Evolutionary conservation across 1,284 basidiomycete genomes (phyloP), one percentile per base, ranked within the genome.

Genomic region (Melampsora larici-populina): DNA sequence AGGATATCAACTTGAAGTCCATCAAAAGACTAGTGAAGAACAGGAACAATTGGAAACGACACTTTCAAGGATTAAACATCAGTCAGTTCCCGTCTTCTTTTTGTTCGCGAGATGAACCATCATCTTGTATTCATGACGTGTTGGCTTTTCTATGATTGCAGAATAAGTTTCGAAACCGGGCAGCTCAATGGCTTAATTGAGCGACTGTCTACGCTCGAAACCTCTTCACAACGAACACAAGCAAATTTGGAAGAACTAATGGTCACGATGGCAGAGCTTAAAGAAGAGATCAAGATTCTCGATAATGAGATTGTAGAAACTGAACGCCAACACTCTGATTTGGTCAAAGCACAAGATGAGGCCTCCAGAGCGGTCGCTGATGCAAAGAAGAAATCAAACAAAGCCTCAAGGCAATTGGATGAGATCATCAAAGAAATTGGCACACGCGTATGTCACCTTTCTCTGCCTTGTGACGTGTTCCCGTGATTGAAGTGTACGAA

Each of bases 361-460:
- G 90, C 88, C 84, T 89, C 86, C 1, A 89, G 89, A 81, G 85
- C 83, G 1, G 88, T 96, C 1, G 94, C 97, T 36, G 88, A 89
- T 46, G 89, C 89, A 33, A 93, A 94, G 85, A 89, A 89, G 82
- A 88, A 87, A 0, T 88, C 90, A 6, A 83, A 86, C 21, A 92
- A 90, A 81, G 89, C 92, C 0, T 86, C 88, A 13, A 92, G 91
- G 80, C 87, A 88, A 0, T 87, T 98, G 48, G 96, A 99, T 82
- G 89, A 91, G 80, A 89, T 90, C 0, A 84, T 94, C 79, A 98
- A 97, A 85, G 94, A 98, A 83, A 93, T 98, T 77, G 89, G 91
- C 0, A 86, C 86, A 21, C 91, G 89, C 49, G 74, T 77, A 31
- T 3, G 31, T 21, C 58, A 21, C 3, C 31, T 60, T 60, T 60